A percentile compares a stretch with the other conserved stretches of the same genome.
Evolutionary conservation across 192 early-diverging fungal species (phyloP).

Genomic region (Phycomyces blakesleeanus): DNA sequence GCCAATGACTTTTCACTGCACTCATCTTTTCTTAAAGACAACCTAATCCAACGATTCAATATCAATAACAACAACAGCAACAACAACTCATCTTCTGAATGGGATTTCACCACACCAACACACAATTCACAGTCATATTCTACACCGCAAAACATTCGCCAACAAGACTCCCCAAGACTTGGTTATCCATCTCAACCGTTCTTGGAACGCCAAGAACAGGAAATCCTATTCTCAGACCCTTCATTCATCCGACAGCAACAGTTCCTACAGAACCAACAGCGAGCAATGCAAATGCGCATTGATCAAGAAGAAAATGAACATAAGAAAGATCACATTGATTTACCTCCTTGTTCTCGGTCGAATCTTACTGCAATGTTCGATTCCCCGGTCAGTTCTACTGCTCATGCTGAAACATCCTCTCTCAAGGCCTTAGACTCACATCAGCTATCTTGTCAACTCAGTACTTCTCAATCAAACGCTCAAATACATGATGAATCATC

Average conservation of each 20-base stretch:
- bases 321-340: neutral
- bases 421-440: no score
- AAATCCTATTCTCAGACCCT: constrained; percentile 25
- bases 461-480: neutral
- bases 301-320: constrained; percentile 12
- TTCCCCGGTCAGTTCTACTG: neutral
- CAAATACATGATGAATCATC: neutral
- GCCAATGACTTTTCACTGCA: neutral
- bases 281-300: constrained; percentile 18
- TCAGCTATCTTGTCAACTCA: neutral
- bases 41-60: neutral
- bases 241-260: constrained; percentile 24
- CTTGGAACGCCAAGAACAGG: constrained; percentile 9
- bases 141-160: neutral
- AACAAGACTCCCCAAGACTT: neutral
- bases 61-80: neutral
- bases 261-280: constrained; percentile 26
- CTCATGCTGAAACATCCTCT: no score
- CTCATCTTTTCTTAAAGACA: neutral
- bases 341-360: constrained; percentile 2
- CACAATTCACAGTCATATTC: neutral
- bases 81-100: neutral
- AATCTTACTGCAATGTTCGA: constrained; percentile 26
- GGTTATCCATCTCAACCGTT: neutral
- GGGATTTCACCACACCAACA: no score